A percentile compares a stretch with the other conserved stretches of the same genome.
phyloP scores from a whole-genome alignment of 805 yeast genomes.

The Clavispora vitiphila region DNA sequence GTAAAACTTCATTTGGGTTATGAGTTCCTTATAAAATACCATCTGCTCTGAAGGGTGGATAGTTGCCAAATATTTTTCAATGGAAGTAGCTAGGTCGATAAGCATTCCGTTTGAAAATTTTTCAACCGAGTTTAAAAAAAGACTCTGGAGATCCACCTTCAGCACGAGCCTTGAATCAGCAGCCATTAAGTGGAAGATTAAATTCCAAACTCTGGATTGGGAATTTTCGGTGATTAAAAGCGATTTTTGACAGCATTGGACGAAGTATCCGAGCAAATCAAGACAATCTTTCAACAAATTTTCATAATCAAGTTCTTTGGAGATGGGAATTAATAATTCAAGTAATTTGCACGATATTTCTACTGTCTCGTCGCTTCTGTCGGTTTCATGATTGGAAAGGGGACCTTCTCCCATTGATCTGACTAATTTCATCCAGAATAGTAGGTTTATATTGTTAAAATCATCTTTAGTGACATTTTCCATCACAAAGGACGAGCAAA shows the following conservation, averaged over 20 bases:
- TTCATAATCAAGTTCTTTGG: slow-evolving; percentile 20
- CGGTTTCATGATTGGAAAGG: slow-evolving; percentile 23
- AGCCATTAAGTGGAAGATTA: slow-evolving; percentile 27
- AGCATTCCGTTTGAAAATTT: slow-evolving; percentile 17
- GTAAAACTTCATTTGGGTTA: slow-evolving; percentile 27
- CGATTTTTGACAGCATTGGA: slow-evolving; percentile 33
- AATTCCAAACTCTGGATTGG: slow-evolving; percentile 22
- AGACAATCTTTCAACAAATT: slow-evolving; percentile 36
- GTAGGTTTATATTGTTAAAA: not conserved
- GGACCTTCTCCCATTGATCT: slow-evolving; percentile 29
- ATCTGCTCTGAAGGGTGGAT: slow-evolving; percentile 13
- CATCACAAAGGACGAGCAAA: not conserved
- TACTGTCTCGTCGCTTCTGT: slow-evolving; percentile 38
- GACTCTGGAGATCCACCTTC: slow-evolving; percentile 13
- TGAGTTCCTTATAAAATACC: slow-evolving; percentile 26
- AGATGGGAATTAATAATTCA: slow-evolving; percentile 16
- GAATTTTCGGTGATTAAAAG: slow-evolving; percentile 38
- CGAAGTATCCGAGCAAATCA: slow-evolving; percentile 46
- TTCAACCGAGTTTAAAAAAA: slow-evolving; percentile 17
- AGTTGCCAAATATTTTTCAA: slow-evolving; percentile 9
- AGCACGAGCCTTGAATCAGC: slow-evolving; percentile 3
- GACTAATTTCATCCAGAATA: slow-evolving; percentile 10
- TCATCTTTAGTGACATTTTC: not conserved
- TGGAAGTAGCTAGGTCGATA: slow-evolving; percentile 12
- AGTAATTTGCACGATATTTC: slow-evolving; percentile 29